A percentile compares a stretch with the other conserved stretches of the same genome.
These are phyloP conservation scores for Plasmopara muralis DNA, from an alignment of 352 stramenopile genomes.

Conservation along the genomic window DNA sequence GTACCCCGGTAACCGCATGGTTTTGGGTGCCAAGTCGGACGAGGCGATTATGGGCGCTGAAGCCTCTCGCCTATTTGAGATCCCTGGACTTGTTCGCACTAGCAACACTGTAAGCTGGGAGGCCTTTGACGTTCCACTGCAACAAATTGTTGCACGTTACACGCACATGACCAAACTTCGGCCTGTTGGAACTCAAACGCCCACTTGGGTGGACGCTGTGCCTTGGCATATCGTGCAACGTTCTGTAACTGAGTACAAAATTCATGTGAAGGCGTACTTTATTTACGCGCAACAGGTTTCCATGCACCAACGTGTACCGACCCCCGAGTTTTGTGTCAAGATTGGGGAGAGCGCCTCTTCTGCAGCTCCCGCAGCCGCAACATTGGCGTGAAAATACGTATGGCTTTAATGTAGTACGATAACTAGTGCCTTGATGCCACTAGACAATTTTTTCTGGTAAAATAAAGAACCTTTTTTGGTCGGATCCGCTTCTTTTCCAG, in stretches of 20 bases:
- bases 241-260: constrained; percentile 60
- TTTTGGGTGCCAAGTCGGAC: constrained; percentile 66
- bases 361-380: constrained; percentile 9
- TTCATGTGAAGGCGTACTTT: constrained; percentile 67
- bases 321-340: constrained; percentile 49
- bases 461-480: too few species aligned
- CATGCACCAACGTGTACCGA: constrained; percentile 59
- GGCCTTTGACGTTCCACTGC: constrained; percentile 52
- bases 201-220: constrained; percentile 40
- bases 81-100: constrained; percentile 50
- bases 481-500: too few species aligned
- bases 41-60: constrained; percentile 61
- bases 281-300: constrained; percentile 45
- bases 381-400: constrained; percentile 22
- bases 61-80: constrained; percentile 59
- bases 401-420: too few species aligned
- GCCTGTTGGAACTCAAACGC: constrained; percentile 6
- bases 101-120: constrained; percentile 40
- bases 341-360: constrained; percentile 16
- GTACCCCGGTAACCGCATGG: constrained; percentile 67
- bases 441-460: too few species aligned
- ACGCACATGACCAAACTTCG: constrained; percentile 39
- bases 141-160: constrained; percentile 42
- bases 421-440: too few species aligned
- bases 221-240: constrained; percentile 37